Evolutionary conservation across 1,284 basidiomycete species (phyloP), one percentile per base, ranked within the genome.

Genomic region (Agaricales sp.): DNA sequence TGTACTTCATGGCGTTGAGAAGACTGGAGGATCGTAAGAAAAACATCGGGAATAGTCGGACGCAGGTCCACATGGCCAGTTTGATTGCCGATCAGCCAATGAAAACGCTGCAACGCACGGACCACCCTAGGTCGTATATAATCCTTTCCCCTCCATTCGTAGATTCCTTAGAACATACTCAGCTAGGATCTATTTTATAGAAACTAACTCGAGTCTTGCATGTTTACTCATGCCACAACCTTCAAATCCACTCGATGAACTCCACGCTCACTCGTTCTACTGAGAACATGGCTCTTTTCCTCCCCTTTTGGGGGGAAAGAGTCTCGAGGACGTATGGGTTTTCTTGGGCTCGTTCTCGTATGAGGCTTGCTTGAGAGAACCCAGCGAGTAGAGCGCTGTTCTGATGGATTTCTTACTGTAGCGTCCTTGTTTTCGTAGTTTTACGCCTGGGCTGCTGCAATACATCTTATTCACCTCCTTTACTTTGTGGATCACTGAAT

Each of bases 141-240:
- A 62, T 6, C 52, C 54, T 22, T 8, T 2, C 37, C 11, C 1
- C 53, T 45, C 20, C 50, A 52, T 48, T 51, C 23, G 0, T 23
- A 52, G 60, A 62, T 69, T 72, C 76, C 58, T 69, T 53, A 81
- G 82, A 85, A 84, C 83, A 86, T 86, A 86, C 83, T 87, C 82
- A 82, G 68, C 69, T 43, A 85, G 83, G 83, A 86, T 87, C 83
- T 87, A 75, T 87, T 86, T 75, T 80, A 85, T 82, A 86, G 82
- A 79, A 81, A 82, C 83, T 85, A 81, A 85, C 83, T 35, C 82
- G 80, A 82, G 80, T 86, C 80, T 82, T 78, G 82, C 82, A 84
- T 83, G 81, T 85, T 82, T 83, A 84, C 73, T 75, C 79, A 80
- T 85, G 82, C 82, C 82, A 67, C 78, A 78, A 78, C 72, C 75